A percentile compares a stretch with the other conserved stretches of the same genome.
Evolutionary conservation across 441 rosid species (phyloP).

Genomic region (Gossypium lobatum): DNA sequence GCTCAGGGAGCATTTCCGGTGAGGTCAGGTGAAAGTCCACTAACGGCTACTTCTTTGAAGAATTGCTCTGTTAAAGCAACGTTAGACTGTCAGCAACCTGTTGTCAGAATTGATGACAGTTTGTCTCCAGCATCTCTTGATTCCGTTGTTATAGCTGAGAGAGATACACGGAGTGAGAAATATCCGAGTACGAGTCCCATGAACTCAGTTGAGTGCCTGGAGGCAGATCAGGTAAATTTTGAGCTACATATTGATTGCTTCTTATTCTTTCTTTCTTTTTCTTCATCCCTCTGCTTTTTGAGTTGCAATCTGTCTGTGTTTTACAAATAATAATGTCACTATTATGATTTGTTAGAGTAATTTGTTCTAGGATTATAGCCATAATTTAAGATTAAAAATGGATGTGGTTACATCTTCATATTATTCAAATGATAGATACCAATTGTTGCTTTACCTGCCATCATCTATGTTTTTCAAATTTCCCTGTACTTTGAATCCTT

Average conservation of each 20-base stretch:
- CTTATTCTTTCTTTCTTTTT: neutral
- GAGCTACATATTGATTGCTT: neutral
- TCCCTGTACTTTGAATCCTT: neutral
- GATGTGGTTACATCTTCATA: neutral
- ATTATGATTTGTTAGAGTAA: neutral
- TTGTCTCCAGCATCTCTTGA: slow-evolving; percentile 83
- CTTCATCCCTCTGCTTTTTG: neutral
- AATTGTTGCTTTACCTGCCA: neutral
- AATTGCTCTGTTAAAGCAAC: slow-evolving; percentile 40
- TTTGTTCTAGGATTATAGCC: neutral
- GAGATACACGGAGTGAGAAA: slow-evolving; percentile 55
- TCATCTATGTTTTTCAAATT: slow-evolving; percentile 7
- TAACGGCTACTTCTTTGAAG: slow-evolving; percentile 44
- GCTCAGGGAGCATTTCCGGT: slow-evolving; percentile 44
- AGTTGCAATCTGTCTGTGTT: neutral
- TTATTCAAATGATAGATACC: neutral
- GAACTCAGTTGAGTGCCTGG: slow-evolving; percentile 75
- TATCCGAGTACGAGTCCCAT: slow-evolving; percentile 55
- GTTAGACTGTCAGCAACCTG: slow-evolving; percentile 50
- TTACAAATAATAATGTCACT: neutral
- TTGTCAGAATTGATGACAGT: slow-evolving; percentile 66
- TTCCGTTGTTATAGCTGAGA: slow-evolving; percentile 77
- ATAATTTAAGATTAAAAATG: neutral
- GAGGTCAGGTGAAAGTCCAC: slow-evolving; percentile 64
- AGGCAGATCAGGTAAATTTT: slow-evolving; percentile 70